Evolutionary conservation across 2,329 filamentous ascomycete genomes (phyloP), one percentile per base, ranked within the genome.

Genomic region (Reticulascus tulasneorum): DNA sequence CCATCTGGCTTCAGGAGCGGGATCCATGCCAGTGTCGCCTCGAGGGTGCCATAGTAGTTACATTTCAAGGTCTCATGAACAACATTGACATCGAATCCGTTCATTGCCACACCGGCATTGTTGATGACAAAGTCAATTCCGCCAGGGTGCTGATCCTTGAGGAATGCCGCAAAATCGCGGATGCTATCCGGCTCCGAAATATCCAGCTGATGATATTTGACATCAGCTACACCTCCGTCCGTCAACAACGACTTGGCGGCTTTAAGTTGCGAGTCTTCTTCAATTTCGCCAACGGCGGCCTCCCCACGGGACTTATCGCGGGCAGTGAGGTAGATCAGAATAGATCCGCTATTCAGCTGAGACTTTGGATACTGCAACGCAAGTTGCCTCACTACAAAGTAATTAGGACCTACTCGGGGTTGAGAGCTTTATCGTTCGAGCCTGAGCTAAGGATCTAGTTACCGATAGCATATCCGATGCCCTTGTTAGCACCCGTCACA

Each of bases 401-500:
- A n/a, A n/a, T n/a, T n/a, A n/a, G n/a, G n/a, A n/a, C n/a, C n/a
- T n/a, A n/a, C n/a, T n/a, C n/a, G n/a, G n/a, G n/a, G n/a, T n/a
- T n/a, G n/a, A n/a, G n/a, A n/a, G n/a, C n/a, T 24, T n/a, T 9
- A 24, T 24, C 9, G 23, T n/a, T 9, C 23, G n/a, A 9, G n/a
- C 9, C 9, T 24, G n/a, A 24, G 23, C n/a, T 24, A 24, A 9
- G 23, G 9, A 9, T 10, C 4, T 13, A 28, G 36, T 20, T 29
- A 49, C 44, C 41, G 7, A 47, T 41, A 4, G 43, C 40, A 22
- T 38, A 40, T 21, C 47, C 45, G 27, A 53, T 48, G 33, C 49
- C 70, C 49, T 73, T 75, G 53, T 76, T 76, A 12, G 69, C 71
- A 32, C 73, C 72, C 1, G 72, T 76, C 0, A 76, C 72, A 40